Evolutionary conservation across 768 basidiomycete species (phyloP).

Genomic region (Tephrocybe sp.): DNA sequence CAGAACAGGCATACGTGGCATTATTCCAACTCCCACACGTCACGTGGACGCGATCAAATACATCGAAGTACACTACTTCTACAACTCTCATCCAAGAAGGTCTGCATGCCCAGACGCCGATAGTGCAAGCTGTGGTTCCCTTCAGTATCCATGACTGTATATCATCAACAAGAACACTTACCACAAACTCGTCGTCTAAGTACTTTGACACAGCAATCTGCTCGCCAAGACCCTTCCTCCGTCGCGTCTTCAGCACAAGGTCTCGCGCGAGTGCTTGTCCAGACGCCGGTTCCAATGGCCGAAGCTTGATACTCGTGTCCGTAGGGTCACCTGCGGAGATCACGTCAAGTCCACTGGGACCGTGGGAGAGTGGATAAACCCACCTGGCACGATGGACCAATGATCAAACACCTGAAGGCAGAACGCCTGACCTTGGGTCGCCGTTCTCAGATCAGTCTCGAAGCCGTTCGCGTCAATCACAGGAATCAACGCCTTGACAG

Average conservation of each 20-base stretch:
- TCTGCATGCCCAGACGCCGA: constrained; percentile 97
- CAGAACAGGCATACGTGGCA: constrained; percentile 43
- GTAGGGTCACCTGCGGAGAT: constrained; percentile 82
- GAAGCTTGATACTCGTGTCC: constrained; percentile 94
- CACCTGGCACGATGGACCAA: constrained; percentile 98
- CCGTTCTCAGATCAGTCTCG: constrained; percentile 95
- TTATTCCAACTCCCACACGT: constrained; percentile 35
- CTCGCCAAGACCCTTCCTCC: constrained; percentile 95
- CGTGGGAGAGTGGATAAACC: constrained; percentile 31
- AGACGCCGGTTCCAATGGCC: constrained; percentile 95
- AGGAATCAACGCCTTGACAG: constrained; percentile 96
- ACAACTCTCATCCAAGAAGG: constrained; percentile 56
- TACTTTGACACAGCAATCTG: constrained; percentile 98
- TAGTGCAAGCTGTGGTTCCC: constrained; percentile 67
- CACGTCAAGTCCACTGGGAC: constrained; percentile 15
- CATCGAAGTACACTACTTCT: too few relatives aligned
- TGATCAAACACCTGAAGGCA: constrained; percentile 97
- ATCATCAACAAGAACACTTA: constrained; percentile 38
- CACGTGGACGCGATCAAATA: constrained; percentile 34
- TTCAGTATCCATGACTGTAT: constrained; percentile 11
- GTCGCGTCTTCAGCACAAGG: constrained; percentile 92
- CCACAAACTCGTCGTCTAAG: constrained; percentile 95
- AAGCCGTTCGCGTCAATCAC: constrained; percentile 99
- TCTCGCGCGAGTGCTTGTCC: constrained; percentile 94
- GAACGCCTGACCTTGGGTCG: constrained; percentile 99